Base-by-base conservation (phyloP, 306 rosid genomes). In the Oxytropis ochrocephala region DNA sequence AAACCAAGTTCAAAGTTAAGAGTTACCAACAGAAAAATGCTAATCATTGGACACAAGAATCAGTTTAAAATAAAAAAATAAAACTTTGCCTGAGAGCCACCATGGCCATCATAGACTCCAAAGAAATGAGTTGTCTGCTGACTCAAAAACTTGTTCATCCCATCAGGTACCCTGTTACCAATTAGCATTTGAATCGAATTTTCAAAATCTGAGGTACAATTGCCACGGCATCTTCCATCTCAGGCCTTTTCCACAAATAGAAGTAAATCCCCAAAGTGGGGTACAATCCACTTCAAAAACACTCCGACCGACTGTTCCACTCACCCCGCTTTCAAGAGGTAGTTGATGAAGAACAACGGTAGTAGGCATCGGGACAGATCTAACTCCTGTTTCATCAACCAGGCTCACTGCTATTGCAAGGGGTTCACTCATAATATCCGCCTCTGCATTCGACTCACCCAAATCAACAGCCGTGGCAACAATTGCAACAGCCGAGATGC, bases 91-190 rank as follows among this genome's bases (percentile, higher is more conserved):
- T 89, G 97, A 79, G 79, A 85, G 47, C 97, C 97, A 50, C 97
- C 97, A 75, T 92, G 97, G 46, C 97, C 97, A 77, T 92, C 97
- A 69, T 89, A 92, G 33, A 92, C 97, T 73, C 97, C 97, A 72
- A 87, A 89, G 75, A 87, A 92, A 84, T 89, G 92, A 55, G 79
- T 69, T 33, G 76, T 85, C 72, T 87, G 97, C 56, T 73, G 81
- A 70, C 70, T 71, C 54, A 81, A 73, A 81, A 84, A 66, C 81
- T 82, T 84, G 81, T 73, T 81, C 73, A 85, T 38, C 72, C 95
- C 89, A 60, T 84, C 92, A 60, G 83, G 38, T 66, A 74, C 79
- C 10, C 81, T 78, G 36, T 89, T 85, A 11, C 90, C 90, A 3
- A 87, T 70, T 50, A 92, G 78, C 97, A 89, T 84, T 61, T 89